Evolutionary conservation across 2,329 filamentous ascomycete species (phyloP), one percentile per base, ranked within the genome.

Genomic region (Stachybotrys chartarum): DNA sequence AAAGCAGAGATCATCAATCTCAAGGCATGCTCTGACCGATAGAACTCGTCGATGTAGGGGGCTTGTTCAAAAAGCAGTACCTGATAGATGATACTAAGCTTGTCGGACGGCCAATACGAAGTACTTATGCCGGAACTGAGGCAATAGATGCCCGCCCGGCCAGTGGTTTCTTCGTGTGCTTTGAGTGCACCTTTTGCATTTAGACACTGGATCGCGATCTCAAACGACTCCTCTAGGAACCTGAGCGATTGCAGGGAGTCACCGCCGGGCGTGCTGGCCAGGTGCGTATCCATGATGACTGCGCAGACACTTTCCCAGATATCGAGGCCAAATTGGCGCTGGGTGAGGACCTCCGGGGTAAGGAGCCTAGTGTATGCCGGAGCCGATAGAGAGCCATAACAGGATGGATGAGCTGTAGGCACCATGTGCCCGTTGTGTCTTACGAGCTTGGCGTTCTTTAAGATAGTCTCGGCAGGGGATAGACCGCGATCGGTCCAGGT

Each of bases 391-490:
- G 30, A 42, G 1, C 57, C 56, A 24, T 52, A 53, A 46, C 64
- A 65, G 11, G 64, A 66, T 1, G 66, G 65, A 30, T 68, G 66
- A 0, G 56, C 49, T 2, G 61, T 61, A 10, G 60, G 54, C 5
- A 31, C 10, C 3, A 32, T 7, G 31, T 45, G 51, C 18, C 50
- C 42, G 39, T 31, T 5, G 35, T 50, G 16, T 30, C 39, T n/a
- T 11, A 31, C n/a, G 24, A 63, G 56, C 30, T 51, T 58, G 6
- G 62, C 66, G 30, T 65, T 67, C 1, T 57, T 59, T 17, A 71
- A 61, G 2, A 70, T 63, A 1, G 63, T 68, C 55, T 71, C 68
- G 14, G 66, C 63, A 3, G 65, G 60, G 6, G 64, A 66, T 5
- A 53, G 46, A 3, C 61, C 66, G 3, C 60, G 39, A 1, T 14